Conservation (phyloP, 768 basidiomycete species). For the Rhizopogon vulgaris region DNA sequence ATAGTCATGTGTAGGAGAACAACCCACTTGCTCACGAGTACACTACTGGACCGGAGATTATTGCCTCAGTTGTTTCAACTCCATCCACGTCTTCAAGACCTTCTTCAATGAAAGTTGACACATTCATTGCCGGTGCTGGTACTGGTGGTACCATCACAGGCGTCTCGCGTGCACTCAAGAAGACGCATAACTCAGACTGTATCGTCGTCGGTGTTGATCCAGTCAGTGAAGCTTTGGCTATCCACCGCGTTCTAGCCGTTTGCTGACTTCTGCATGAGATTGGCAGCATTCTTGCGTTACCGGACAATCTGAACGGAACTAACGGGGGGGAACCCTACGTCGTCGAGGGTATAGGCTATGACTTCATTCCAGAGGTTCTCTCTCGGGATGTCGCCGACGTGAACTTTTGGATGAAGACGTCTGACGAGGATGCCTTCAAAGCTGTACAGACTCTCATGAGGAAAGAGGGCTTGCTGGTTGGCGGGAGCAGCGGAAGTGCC, state of each 20-base stretch:
- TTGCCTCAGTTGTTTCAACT: slow-evolving; percentile 64
- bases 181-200: slow-evolving; percentile 64
- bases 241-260: neutral
- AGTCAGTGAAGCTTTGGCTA: slow-evolving; percentile 35
- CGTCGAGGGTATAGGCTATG: slow-evolving; percentile 97
- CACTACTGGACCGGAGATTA: slow-evolving; percentile 89
- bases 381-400: slow-evolving; percentile 55
- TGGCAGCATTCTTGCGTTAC: slow-evolving; percentile 83
- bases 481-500: slow-evolving; percentile 89
- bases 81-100: slow-evolving; percentile 51
- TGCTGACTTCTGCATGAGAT: slow-evolving; percentile 37
- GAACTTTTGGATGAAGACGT: slow-evolving; percentile 81
- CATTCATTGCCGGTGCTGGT: slow-evolving; percentile 80
- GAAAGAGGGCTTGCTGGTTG: slow-evolving; percentile 83
- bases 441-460: slow-evolving; percentile 74
- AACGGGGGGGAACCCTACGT: slow-evolving; percentile 52
- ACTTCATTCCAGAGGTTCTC: slow-evolving; percentile 86
- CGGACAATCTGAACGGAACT: slow-evolving; percentile 54
- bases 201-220: slow-evolving; percentile 89
- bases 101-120: slow-evolving; percentile 74
- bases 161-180: slow-evolving; percentile 72
- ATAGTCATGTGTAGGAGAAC: slow-evolving; percentile 42
- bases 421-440: slow-evolving; percentile 74
- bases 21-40: slow-evolving; percentile 91
- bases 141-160: slow-evolving; percentile 97